A percentile compares a stretch with the other conserved stretches of the same genome.
These are phyloP conservation scores for Verticillium longisporum DNA, from an alignment of 2,329 filamentous ascomycete species.

Conservation along the genomic window DNA sequence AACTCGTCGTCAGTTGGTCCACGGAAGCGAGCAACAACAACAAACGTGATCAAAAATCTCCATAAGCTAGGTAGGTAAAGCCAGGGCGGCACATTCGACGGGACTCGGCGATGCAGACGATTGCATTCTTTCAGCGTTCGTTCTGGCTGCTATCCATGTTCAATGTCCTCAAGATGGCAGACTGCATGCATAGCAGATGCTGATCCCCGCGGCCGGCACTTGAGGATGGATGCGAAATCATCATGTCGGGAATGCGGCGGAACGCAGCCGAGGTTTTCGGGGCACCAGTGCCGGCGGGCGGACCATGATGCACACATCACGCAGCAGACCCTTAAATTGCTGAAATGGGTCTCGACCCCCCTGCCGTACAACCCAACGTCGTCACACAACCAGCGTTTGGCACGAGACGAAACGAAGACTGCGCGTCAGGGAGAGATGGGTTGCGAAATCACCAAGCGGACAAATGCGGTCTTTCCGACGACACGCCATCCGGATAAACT, in stretches of 20 bases:
- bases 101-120: not conserved
- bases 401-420: too few relatives aligned
- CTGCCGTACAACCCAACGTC: not conserved
- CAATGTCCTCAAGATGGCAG: not conserved
- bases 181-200: not conserved
- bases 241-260: not conserved
- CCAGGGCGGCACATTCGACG: too few relatives aligned
- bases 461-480: not conserved
- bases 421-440: not conserved
- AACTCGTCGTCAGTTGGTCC: not conserved
- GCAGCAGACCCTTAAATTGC: not conserved
- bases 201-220: not conserved
- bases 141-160: not conserved
- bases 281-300: not conserved
- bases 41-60: too few relatives aligned
- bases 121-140: too few relatives aligned
- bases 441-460: not conserved
- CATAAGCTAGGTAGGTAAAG: too few relatives aligned
- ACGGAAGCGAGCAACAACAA: not conserved
- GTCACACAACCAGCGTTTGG: not conserved
- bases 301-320: not conserved
- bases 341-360: not conserved
- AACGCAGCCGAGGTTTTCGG: not conserved
- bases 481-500: not conserved
- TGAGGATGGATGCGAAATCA: not conserved